Evolutionary conservation across 1,284 basidiomycete genomes (phyloP), one percentile per base, ranked within the genome.

Genomic region (Heterobasidion occidentale): DNA sequence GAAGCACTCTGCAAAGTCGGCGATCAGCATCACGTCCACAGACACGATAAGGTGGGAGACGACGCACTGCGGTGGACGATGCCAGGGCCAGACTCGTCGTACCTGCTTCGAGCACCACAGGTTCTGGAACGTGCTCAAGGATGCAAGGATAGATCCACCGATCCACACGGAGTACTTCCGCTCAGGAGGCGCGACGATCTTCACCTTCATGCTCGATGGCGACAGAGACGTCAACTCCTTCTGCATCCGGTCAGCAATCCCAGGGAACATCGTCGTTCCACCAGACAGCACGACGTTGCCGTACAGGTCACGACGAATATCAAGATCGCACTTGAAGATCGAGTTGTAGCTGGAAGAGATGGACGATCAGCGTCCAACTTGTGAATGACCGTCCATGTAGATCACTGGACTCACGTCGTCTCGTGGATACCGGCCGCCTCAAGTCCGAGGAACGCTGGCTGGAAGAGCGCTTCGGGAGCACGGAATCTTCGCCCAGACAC

Each of bases 81-180:
- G 60, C 81, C 86, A 58, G 89, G 90, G 57, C 90, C 90, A 56
- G 82, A 84, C 77, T 94, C 91, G 72, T 94, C 90, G 76, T 92
- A 93, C 73, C 70, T 94, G 89, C 80, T 94, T 94, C 62, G 89
- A 90, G 79, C 88, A 88, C 91, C 90, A 93, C 68, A 92, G 72
- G 69, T 88, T 88, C 81, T 97, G 94, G 93, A 98, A 98, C 63
- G 95, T 97, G 65, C 86, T 90, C 57, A 98, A 85, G 58, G 94
- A 97, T 38, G 94, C 93, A 59, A 97, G 80, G 72, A 98, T 98
- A 63, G 93, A 96, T 68, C 95, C 95, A 83, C 95, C 95, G 70
- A 98, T 98, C 95, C 94, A 98, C 76, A 97, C 95, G 54, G 90
- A 92, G 81, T 92, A 92, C 74, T 92, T 94, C 68, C 92, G 79